Evolutionary conservation across 2,329 filamentous ascomycete species (phyloP).

Genomic region (Ciborinia camelliae): DNA sequence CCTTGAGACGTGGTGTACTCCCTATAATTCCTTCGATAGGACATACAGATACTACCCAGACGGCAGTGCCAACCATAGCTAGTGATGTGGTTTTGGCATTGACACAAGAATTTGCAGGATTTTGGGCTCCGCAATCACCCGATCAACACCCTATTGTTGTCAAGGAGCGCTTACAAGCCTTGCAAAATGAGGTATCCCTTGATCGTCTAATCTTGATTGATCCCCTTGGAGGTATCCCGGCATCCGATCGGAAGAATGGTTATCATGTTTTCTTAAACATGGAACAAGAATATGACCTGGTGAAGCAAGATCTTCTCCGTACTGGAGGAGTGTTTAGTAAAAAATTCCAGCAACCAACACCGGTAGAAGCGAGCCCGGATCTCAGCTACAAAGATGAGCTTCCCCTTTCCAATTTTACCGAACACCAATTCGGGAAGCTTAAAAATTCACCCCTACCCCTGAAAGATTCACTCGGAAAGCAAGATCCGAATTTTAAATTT

Average conservation of each 20-base stretch:
- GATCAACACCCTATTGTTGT: slow-evolving; percentile 44
- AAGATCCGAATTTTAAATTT: slow-evolving; percentile 37
- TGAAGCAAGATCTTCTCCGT: slow-evolving; percentile 57
- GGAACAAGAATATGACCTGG: slow-evolving; percentile 77
- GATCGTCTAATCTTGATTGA: slow-evolving; percentile 90
- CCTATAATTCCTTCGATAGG: slow-evolving; percentile 65
- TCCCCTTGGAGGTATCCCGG: slow-evolving; percentile 78
- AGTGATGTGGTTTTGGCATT: slow-evolving; percentile 72
- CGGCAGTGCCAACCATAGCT: slow-evolving; percentile 47
- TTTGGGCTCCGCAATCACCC: slow-evolving; percentile 43
- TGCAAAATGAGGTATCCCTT: slow-evolving; percentile 57
- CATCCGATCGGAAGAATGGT: slow-evolving; percentile 55
- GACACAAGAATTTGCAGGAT: slow-evolving; percentile 69
- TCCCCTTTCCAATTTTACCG: slow-evolving; percentile 44
- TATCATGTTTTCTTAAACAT: slow-evolving; percentile 89
- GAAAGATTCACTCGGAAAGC: slow-evolving; percentile 12
- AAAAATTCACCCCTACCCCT: neutral
- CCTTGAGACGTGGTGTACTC: slow-evolving; percentile 65
- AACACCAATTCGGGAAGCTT: slow-evolving; percentile 29
- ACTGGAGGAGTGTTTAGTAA: neutral
- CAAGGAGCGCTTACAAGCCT: slow-evolving; percentile 40
- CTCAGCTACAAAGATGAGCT: slow-evolving; percentile 40
- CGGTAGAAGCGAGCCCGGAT: slow-evolving; percentile 1
- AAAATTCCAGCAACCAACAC: neutral
- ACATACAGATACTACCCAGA: slow-evolving; percentile 51